These are phyloP conservation scores for Irpex lacteus DNA, from an alignment of 1,284 basidiomycete species.

Conservation along the genomic window DNA sequence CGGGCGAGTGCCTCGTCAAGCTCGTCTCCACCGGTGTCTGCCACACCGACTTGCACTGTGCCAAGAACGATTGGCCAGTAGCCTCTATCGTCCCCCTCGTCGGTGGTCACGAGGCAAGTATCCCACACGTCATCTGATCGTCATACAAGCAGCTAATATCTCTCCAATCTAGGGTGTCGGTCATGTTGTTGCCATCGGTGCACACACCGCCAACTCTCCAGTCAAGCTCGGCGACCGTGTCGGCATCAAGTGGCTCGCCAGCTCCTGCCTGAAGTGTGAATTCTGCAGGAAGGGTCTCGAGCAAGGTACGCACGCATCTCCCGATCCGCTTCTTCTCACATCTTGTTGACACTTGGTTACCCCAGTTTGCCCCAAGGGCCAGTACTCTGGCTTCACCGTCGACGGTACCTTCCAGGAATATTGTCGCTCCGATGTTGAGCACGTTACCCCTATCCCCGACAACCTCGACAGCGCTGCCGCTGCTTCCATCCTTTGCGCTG, in stretches of 20 bases:
- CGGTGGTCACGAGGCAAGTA: slow-evolving; percentile 71
- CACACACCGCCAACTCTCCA: slow-evolving; percentile 56
- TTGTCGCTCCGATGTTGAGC: slow-evolving; percentile 38
- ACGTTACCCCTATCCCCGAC: slow-evolving; percentile 76
- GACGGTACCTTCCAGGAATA: slow-evolving; percentile 88
- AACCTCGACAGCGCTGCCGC: slow-evolving; percentile 64
- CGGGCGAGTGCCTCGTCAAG: slow-evolving; percentile 82
- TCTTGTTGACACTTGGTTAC: neutral
- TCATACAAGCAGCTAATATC: neutral
- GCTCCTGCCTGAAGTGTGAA: slow-evolving; percentile 62
- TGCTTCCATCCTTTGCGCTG: slow-evolving; percentile 82
- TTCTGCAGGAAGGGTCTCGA: slow-evolving; percentile 73
- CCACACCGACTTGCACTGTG: slow-evolving; percentile 81
- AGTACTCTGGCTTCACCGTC: slow-evolving; percentile 71
- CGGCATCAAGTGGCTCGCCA: slow-evolving; percentile 78
- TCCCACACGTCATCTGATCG: neutral
- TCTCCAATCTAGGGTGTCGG: slow-evolving; percentile 53
- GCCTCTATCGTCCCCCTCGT: slow-evolving; percentile 69
- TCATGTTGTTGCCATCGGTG: slow-evolving; percentile 76
- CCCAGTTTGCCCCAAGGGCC: slow-evolving; percentile 59
- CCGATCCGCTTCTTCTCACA: neutral
- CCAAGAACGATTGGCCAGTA: slow-evolving; percentile 72
- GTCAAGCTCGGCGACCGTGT: slow-evolving; percentile 79
- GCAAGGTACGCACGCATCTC: slow-evolving; percentile 45
- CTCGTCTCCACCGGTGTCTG: slow-evolving; percentile 73